Percentiles rank a stretch among this genome's conserved stretches.
These are phyloP conservation scores for Mycosarcoma mackinlayi DNA, from an alignment of 1,284 basidiomycete species.

Conservation along the genomic window DNA sequence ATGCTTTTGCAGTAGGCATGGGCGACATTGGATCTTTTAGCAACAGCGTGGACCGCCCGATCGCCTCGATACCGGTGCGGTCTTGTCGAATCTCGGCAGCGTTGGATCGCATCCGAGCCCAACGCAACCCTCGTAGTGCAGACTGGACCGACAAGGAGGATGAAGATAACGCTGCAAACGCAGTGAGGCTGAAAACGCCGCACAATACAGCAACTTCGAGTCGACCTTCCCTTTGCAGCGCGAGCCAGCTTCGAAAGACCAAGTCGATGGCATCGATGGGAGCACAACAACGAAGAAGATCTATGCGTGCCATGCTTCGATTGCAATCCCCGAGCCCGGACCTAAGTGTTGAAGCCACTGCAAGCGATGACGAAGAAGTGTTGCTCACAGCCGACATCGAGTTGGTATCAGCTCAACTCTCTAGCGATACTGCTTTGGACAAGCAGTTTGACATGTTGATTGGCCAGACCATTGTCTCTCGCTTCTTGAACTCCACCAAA, in stretches of 20 bases:
- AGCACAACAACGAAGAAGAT: no score
- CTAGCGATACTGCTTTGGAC: conserved; percentile 17
- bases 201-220: neutral
- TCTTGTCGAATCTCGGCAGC: conserved; percentile 36
- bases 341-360: conserved; percentile 21
- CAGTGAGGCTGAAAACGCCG: neutral
- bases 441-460: conserved; percentile 43
- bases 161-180: conserved; percentile 2
- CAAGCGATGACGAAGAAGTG: conserved; percentile 41
- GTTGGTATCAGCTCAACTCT: conserved; percentile 4
- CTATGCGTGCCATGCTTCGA: conserved; percentile 7
- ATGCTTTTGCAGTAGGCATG: neutral
- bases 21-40: neutral
- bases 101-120: conserved; percentile 22
- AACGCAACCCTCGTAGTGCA: conserved; percentile 12
- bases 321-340: conserved; percentile 31
- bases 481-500: conserved; percentile 15
- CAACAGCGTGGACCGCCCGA: conserved; percentile 9
- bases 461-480: conserved; percentile 17
- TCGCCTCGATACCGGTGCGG: conserved; percentile 39
- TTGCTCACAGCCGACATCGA: conserved; percentile 30
- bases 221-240: conserved; percentile 20
- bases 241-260: conserved; percentile 7
- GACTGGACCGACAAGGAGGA: conserved; percentile 40
- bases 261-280: conserved; percentile 17